Percentiles rank a stretch among this genome's conserved stretches.
Evolutionary conservation across 352 stramenopile species (phyloP).

Genomic region (Phytophthora nicotianae): DNA sequence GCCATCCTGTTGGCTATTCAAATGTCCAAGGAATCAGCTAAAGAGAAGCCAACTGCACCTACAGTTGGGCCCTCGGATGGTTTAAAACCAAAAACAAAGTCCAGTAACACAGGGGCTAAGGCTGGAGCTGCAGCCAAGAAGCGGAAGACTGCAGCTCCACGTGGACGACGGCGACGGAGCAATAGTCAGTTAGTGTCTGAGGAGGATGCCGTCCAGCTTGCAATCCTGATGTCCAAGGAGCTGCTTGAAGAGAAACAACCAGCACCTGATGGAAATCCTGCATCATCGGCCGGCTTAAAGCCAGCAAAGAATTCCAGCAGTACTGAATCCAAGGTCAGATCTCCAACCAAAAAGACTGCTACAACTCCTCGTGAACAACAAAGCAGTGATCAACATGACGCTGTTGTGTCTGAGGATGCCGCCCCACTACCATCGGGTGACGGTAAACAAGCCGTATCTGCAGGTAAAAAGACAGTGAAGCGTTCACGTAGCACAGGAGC

Average conservation of each 20-base stretch:
- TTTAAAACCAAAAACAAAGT: slow-evolving; percentile 18
- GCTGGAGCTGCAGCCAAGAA: slow-evolving; percentile 18
- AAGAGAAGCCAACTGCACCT: slow-evolving; percentile 8
- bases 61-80: slow-evolving; percentile 15
- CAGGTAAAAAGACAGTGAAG: too few relatives aligned
- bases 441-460: too few relatives aligned
- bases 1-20: slow-evolving; percentile 66
- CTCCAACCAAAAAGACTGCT: too few relatives aligned
- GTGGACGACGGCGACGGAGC: slow-evolving; percentile 17
- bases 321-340: too few relatives aligned
- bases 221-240: slow-evolving; percentile 32
- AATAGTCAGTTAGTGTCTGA: slow-evolving; percentile 30
- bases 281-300: neutral
- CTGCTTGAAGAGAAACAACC: slow-evolving; percentile 1
- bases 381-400: too few relatives aligned
- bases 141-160: slow-evolving; percentile 18
- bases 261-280: neutral
- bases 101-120: slow-evolving; percentile 21
- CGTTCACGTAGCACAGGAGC: neutral
- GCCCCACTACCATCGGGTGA: too few relatives aligned
- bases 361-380: too few relatives aligned
- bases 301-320: neutral
- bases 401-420: too few relatives aligned
- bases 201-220: slow-evolving; percentile 41
- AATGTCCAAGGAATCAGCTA: slow-evolving; percentile 39